phyloP scores from a whole-genome alignment of 768 basidiomycete genomes.

The Fomitopsis pulvina region DNA sequence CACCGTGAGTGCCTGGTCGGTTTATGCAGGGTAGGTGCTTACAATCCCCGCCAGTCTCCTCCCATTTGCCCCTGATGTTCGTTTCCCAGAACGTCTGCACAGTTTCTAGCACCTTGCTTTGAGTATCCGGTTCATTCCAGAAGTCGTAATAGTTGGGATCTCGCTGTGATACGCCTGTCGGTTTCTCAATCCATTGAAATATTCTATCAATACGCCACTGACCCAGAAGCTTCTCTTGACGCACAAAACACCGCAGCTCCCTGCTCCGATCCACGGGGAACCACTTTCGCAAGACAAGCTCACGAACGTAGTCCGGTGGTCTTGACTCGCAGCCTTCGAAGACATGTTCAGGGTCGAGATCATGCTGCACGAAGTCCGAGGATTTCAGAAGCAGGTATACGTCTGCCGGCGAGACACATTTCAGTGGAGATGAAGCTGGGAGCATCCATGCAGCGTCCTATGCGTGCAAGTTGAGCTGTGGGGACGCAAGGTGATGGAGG shows the following conservation, averaged over 20 bases:
- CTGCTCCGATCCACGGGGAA: constrained; percentile 77
- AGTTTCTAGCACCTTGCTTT: constrained; percentile 41
- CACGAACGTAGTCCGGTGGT: constrained; percentile 47
- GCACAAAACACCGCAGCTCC: constrained; percentile 89
- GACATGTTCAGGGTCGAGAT: constrained; percentile 50
- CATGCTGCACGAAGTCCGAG: constrained; percentile 84
- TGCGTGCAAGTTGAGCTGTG: not conserved
- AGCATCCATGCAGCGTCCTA: constrained; percentile 93
- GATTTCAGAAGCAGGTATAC: constrained; percentile 91
- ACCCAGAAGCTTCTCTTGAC: constrained; percentile 70
- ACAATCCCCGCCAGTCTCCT: constrained; percentile 55
- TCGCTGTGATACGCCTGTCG: constrained; percentile 75
- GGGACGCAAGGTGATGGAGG: not conserved
- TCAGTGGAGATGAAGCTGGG: constrained; percentile 75
- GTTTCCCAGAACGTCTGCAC: constrained; percentile 62
- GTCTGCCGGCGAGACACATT: constrained; percentile 83
- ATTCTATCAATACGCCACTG: constrained; percentile 17
- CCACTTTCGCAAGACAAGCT: constrained; percentile 89
- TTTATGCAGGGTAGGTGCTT: constrained; percentile 20
- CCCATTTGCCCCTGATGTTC: constrained; percentile 57
- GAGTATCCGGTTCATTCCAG: constrained; percentile 57
- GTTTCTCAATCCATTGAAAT: not conserved
- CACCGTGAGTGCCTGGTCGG: not conserved
- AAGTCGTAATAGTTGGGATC: constrained; percentile 89
- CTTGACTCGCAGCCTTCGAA: constrained; percentile 55